A percentile compares a stretch with the other conserved stretches of the same genome.
Evolutionary conservation across 192 early-diverging fungal genomes (phyloP).

Genomic region (Funneliformis geosporum): DNA sequence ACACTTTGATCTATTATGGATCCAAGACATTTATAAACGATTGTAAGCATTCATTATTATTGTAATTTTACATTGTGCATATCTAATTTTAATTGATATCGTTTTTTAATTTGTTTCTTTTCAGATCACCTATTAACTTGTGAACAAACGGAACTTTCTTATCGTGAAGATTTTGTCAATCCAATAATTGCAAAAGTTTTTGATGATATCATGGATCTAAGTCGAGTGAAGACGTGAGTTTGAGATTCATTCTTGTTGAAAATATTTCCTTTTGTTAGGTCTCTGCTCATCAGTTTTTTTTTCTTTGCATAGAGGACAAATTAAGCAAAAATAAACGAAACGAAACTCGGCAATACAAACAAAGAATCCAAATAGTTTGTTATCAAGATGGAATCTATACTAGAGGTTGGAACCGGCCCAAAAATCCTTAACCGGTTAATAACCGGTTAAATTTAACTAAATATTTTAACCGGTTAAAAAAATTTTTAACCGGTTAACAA

Average conservation of each 20-base stretch:
- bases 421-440: too few species aligned
- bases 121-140: slow-evolving; percentile 11
- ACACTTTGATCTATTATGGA: slow-evolving; percentile 21
- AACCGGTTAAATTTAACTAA: too few species aligned
- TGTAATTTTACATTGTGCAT: slow-evolving; percentile 11
- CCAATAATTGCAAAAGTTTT: slow-evolving; percentile 27
- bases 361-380: slow-evolving; percentile 15
- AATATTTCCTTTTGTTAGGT: too few species aligned
- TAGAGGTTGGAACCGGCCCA: too few species aligned
- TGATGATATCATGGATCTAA: slow-evolving; percentile 22
- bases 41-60: slow-evolving; percentile 30
- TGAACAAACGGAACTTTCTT: slow-evolving; percentile 24
- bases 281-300: slow-evolving; percentile 6
- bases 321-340: slow-evolving; percentile 22
- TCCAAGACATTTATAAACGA: slow-evolving; percentile 24
- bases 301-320: slow-evolving; percentile 3
- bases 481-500: too few species aligned
- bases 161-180: slow-evolving; percentile 26
- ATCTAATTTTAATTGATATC: slow-evolving; percentile 5
- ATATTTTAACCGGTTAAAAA: too few species aligned
- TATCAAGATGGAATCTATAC: slow-evolving; percentile 10
- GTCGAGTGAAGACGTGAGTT: slow-evolving; percentile 13
- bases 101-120: slow-evolving; percentile 20
- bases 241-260: not conserved
- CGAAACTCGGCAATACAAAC: slow-evolving; percentile 28